phyloP scores from a whole-genome alignment of 2,329 filamentous ascomycete genomes.

The Diaporthe ilicicola region DNA sequence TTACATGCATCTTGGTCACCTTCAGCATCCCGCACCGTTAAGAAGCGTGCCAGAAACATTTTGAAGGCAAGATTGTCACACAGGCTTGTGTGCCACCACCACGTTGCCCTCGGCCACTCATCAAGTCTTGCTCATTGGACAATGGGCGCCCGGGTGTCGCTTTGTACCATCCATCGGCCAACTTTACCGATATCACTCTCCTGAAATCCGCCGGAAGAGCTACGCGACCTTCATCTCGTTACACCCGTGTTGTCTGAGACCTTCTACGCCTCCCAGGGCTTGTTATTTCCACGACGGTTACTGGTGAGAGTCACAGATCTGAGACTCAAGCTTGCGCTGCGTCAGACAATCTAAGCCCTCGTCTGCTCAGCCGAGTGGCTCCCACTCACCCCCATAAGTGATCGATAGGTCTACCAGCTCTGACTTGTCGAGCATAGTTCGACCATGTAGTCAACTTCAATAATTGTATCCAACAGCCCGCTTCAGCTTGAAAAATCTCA shows the following conservation, averaged over 20 bases:
- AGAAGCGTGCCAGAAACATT: background rate
- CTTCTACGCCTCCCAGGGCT: background rate
- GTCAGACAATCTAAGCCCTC: background rate
- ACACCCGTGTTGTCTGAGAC: background rate
- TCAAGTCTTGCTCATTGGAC: background rate
- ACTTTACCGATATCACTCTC: background rate
- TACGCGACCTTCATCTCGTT: background rate
- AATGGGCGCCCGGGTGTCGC: conserved; percentile 1
- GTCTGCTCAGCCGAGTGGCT: background rate
- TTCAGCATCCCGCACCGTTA: background rate
- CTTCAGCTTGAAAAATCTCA: background rate
- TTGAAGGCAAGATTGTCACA: background rate
- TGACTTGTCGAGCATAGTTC: background rate
- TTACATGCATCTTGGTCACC: background rate
- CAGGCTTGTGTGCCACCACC: background rate
- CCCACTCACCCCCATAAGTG: background rate
- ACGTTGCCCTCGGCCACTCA: background rate
- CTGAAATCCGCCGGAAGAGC: background rate
- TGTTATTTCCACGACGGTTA: background rate
- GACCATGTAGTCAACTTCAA: background rate
- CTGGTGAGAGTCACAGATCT: background rate
- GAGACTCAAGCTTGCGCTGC: background rate
- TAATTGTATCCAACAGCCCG: background rate
- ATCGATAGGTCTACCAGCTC: no score
- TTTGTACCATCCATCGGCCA: background rate